These are phyloP conservation scores for Przewalskia tangutica DNA, from an alignment of 257 asterid genomes.

Conservation along the genomic window DNA sequence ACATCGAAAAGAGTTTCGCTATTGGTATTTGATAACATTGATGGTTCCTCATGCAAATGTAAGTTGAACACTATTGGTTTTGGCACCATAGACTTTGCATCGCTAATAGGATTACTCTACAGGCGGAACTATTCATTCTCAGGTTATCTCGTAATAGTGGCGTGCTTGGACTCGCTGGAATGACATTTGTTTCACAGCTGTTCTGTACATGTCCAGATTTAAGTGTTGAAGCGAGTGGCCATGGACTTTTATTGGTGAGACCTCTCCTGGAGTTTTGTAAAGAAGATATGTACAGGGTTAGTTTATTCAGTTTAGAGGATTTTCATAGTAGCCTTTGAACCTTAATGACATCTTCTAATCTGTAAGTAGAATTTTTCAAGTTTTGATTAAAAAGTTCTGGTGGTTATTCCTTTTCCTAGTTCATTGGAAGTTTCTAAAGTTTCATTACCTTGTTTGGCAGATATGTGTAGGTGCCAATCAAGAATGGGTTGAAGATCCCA, in stretches of 20 bases:
- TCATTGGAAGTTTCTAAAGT: neutral
- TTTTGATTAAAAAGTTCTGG: neutral
- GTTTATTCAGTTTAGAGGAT: slow-evolving; percentile 2
- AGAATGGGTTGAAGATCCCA: slow-evolving; percentile 95
- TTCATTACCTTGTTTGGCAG: slow-evolving; percentile 28
- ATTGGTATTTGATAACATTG: neutral
- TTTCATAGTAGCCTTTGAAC: neutral
- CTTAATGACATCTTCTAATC: neutral
- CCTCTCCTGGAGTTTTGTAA: slow-evolving; percentile 77
- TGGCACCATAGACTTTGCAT: neutral
- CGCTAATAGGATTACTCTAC: slow-evolving; percentile 20
- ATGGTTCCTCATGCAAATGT: neutral
- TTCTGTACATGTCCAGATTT: slow-evolving; percentile 33
- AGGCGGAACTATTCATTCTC: slow-evolving; percentile 86
- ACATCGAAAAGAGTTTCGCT: neutral
- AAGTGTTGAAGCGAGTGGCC: slow-evolving; percentile 25
- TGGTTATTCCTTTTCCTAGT: neutral
- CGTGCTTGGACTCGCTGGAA: slow-evolving; percentile 94
- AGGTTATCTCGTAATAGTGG: slow-evolving; percentile 85
- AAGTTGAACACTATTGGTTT: neutral
- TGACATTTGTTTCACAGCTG: slow-evolving; percentile 57
- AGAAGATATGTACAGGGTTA: slow-evolving; percentile 82
- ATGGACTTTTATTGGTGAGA: slow-evolving; percentile 60
- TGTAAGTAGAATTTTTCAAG: neutral
- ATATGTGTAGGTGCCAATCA: slow-evolving; percentile 58